Percentiles rank a stretch among this genome's conserved stretches.
phyloP scores from a whole-genome alignment of 495 filamentous ascomycete species.

The Trypethelium eluteriae region DNA sequence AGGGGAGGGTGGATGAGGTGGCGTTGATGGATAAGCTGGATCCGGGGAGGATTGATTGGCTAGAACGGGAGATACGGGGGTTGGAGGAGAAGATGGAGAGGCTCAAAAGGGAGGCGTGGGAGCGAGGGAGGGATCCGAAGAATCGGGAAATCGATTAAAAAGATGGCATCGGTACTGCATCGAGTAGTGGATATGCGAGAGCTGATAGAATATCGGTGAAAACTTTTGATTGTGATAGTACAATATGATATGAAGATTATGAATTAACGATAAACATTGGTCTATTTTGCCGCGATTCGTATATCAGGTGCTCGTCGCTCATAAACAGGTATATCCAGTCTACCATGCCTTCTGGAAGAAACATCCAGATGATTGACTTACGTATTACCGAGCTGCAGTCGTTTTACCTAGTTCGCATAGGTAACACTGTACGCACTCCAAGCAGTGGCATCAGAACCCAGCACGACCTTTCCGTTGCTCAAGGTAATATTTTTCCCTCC shows the following conservation, averaged over 20 bases:
- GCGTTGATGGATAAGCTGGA: slow-evolving; percentile 39
- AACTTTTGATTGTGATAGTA: background rate
- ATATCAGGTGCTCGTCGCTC: background rate
- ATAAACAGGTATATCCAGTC: background rate
- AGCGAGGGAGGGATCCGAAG: slow-evolving; percentile 46
- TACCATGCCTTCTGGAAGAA: too few species aligned
- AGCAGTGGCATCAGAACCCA: background rate
- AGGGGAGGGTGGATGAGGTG: slow-evolving; percentile 34
- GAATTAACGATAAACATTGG: background rate
- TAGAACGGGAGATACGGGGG: slow-evolving; percentile 34
- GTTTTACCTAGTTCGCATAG: background rate
- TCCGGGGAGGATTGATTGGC: slow-evolving; percentile 30
- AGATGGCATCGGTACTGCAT: too few species aligned
- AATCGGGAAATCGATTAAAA: slow-evolving; percentile 32
- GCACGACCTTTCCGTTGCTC: slow-evolving; percentile 11
- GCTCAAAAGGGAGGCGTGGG: slow-evolving; percentile 39
- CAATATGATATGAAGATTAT: background rate
- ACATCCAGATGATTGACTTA: background rate
- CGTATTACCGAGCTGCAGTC: too few species aligned
- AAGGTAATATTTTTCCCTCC: slow-evolving; percentile 7
- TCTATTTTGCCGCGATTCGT: background rate
- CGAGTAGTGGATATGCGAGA: too few species aligned
- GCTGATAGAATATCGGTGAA: background rate
- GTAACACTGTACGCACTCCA: slow-evolving; percentile 6
- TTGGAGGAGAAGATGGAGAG: slow-evolving; percentile 37